Evolutionary conservation across 495 filamentous ascomycete species (phyloP).

Genomic region (Parathielavia hyrcaniae): DNA sequence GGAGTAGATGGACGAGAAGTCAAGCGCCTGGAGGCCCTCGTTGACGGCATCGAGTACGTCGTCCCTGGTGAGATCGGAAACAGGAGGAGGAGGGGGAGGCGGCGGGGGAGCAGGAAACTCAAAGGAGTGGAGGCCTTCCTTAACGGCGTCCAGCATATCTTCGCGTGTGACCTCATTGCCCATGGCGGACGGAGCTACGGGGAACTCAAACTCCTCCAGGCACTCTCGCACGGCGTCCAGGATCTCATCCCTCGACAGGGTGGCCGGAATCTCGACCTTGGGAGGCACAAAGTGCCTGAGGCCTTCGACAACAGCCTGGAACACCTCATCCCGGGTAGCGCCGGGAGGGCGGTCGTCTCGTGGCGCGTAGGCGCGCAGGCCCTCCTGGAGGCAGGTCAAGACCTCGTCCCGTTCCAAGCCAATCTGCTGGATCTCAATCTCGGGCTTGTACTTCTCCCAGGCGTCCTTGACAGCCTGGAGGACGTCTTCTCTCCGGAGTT

Average conservation of each 20-base stretch:
- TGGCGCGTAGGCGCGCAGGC: slow-evolving; percentile 67
- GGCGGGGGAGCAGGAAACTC: slow-evolving; percentile 37
- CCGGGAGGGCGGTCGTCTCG: slow-evolving; percentile 39
- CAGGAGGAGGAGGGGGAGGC: not conserved
- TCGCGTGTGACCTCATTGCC: slow-evolving; percentile 45
- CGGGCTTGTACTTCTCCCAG: slow-evolving; percentile 86
- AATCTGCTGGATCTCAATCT: slow-evolving; percentile 83
- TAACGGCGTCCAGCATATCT: slow-evolving; percentile 50
- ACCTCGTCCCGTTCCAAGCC: slow-evolving; percentile 85
- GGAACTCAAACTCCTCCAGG: slow-evolving; percentile 66
- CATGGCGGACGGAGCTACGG: slow-evolving; percentile 41
- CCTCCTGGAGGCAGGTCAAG: slow-evolving; percentile 74
- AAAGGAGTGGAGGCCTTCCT: slow-evolving; percentile 45
- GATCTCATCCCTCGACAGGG: slow-evolving; percentile 71
- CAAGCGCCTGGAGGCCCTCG: slow-evolving; percentile 39
- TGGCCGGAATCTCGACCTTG: slow-evolving; percentile 56
- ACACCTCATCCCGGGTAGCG: slow-evolving; percentile 70
- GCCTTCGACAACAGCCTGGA: slow-evolving; percentile 73
- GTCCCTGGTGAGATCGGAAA: slow-evolving; percentile 27
- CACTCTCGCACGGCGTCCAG: slow-evolving; percentile 69
- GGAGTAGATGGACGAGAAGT: slow-evolving; percentile 30
- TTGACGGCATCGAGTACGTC: slow-evolving; percentile 43
- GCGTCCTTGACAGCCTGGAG: slow-evolving; percentile 78
- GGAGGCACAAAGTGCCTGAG: slow-evolving; percentile 71
- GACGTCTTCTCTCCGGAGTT: slow-evolving; percentile 65